phyloP scores from a whole-genome alignment of 805 yeast genomes.

The Wickerhamiella lipophila region DNA sequence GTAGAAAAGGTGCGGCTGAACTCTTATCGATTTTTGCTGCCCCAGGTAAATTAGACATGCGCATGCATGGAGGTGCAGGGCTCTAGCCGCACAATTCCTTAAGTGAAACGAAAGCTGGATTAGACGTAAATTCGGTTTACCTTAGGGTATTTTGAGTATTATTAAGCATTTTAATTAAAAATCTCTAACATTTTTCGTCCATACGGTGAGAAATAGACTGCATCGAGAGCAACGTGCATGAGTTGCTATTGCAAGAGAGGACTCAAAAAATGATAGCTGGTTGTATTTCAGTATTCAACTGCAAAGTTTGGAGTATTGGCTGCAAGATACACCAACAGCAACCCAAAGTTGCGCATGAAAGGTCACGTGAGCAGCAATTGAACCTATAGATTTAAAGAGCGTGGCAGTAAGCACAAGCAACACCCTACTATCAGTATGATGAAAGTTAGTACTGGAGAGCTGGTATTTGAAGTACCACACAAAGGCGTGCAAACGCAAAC shows the following conservation, averaged over 20 bases:
- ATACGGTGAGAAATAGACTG: neutral
- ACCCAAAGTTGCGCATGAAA: neutral
- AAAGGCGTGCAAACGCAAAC: slow-evolving; percentile 25
- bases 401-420: neutral
- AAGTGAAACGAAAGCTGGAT: neutral
- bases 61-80: slow-evolving; percentile 1
- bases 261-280: neutral
- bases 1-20: too few species aligned
- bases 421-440: neutral
- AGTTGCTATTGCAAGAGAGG: neutral
- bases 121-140: too few species aligned
- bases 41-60: slow-evolving; percentile 1
- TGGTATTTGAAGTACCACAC: slow-evolving; percentile 4
- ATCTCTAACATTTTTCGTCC: too few species aligned
- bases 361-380: slow-evolving; percentile 12
- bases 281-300: neutral
- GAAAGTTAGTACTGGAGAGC: slow-evolving; percentile 3
- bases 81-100: neutral
- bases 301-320: neutral
- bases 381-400: slow-evolving; percentile 3
- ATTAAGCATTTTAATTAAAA: too few species aligned
- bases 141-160: too few species aligned
- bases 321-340: neutral
- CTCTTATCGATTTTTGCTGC: slow-evolving; percentile 1
- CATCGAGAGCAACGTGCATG: neutral